Conservation (phyloP, 352 stramenopile species). For the Pythium biforme region DNA sequence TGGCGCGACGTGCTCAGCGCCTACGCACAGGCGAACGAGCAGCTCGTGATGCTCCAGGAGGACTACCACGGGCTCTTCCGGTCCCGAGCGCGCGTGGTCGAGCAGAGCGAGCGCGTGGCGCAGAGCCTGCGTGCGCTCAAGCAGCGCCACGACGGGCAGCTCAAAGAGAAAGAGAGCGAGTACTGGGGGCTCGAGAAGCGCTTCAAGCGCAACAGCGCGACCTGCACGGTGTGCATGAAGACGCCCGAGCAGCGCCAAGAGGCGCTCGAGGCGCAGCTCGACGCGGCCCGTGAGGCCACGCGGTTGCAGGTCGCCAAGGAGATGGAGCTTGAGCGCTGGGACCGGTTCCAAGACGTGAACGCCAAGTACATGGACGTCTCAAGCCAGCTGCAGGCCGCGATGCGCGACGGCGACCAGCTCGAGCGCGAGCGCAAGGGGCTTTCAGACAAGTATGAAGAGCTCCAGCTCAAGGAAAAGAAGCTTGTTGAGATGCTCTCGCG, state of each 20-base stretch:
- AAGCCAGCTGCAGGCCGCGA: slow-evolving; percentile 37
- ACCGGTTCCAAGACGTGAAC: slow-evolving; percentile 67
- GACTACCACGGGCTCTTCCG: slow-evolving; percentile 69
- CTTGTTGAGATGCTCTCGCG: slow-evolving; percentile 27
- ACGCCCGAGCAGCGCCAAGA: slow-evolving; percentile 49
- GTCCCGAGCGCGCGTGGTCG: slow-evolving; percentile 33
- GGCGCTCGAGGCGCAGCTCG: slow-evolving; percentile 38
- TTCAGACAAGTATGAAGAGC: slow-evolving; percentile 8
- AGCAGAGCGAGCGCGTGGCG: slow-evolving; percentile 51
- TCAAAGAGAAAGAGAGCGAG: slow-evolving; percentile 55
- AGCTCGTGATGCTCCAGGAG: slow-evolving; percentile 66
- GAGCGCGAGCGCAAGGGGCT: slow-evolving; percentile 29
- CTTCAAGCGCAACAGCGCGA: slow-evolving; percentile 45
- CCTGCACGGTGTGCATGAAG: slow-evolving; percentile 51
- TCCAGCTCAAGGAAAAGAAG: slow-evolving; percentile 34
- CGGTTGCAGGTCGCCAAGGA: slow-evolving; percentile 46
- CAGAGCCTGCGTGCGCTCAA: slow-evolving; percentile 50
- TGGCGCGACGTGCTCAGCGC: slow-evolving; percentile 50
- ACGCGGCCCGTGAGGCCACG: slow-evolving; percentile 51
- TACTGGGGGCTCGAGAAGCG: slow-evolving; percentile 66
- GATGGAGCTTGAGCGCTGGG: slow-evolving; percentile 64
- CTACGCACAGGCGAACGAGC: slow-evolving; percentile 49
- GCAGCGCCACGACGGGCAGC: slow-evolving; percentile 36
- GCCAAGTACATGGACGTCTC: slow-evolving; percentile 61
- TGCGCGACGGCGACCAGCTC: slow-evolving; percentile 26